These are phyloP conservation scores for Dorcoceras hygrometricum DNA, from an alignment of 257 asterid genomes.

Conservation along the genomic window DNA sequence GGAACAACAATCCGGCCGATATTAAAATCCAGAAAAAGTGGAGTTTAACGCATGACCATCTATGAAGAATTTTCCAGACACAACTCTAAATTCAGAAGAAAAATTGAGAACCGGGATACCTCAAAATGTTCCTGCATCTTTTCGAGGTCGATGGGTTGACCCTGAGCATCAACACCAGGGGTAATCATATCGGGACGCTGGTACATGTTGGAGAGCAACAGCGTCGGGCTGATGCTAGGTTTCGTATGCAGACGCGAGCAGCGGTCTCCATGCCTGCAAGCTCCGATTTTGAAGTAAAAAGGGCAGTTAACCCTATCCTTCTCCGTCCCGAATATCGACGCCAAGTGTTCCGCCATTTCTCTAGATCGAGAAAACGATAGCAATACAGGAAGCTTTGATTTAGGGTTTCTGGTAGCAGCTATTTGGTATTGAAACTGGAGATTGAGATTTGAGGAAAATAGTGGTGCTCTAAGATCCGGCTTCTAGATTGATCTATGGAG, in stretches of 20 bases:
- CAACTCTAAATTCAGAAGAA: background rate
- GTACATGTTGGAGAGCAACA: slow-evolving; percentile 85
- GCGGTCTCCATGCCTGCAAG: slow-evolving; percentile 95
- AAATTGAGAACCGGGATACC: slow-evolving; percentile 30
- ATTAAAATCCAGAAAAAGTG: too few relatives aligned
- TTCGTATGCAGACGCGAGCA: slow-evolving; percentile 93
- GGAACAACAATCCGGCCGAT: too few relatives aligned
- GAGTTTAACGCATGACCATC: too few relatives aligned
- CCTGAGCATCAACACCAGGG: slow-evolving; percentile 92
- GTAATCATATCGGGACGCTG: slow-evolving; percentile 94
- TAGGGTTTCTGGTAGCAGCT: slow-evolving; percentile 25
- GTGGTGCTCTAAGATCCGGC: background rate
- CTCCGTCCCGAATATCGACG: slow-evolving; percentile 88
- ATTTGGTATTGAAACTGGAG: background rate
- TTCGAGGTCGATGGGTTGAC: slow-evolving; percentile 74
- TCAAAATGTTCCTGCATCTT: slow-evolving; percentile 88
- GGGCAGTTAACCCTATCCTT: slow-evolving; percentile 94
- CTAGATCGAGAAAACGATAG: too few relatives aligned
- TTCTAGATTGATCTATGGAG: slow-evolving; percentile 10
- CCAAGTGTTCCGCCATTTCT: slow-evolving; percentile 95
- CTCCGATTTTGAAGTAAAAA: slow-evolving; percentile 94
- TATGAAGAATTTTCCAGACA: background rate
- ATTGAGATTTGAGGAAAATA: background rate
- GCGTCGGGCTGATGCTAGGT: slow-evolving; percentile 88
- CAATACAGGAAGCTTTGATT: background rate